These are phyloP conservation scores for Apiosordaria backusii DNA, from an alignment of 495 filamentous ascomycete species.

Conservation along the genomic window DNA sequence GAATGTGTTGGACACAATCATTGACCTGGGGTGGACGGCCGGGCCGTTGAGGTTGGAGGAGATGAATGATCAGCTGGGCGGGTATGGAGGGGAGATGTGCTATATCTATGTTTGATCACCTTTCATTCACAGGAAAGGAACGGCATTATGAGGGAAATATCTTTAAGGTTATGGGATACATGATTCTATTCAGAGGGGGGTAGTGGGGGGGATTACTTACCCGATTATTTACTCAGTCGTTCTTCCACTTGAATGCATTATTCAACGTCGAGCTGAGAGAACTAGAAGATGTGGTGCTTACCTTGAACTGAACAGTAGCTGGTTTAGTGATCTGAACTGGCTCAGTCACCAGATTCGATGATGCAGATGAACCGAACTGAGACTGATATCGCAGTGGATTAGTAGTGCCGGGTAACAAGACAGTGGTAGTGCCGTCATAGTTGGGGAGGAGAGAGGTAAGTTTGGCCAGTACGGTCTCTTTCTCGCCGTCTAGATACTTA, in stretches of 20 bases:
- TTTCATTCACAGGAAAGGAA: not conserved
- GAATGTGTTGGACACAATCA: constrained; percentile 15
- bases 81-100: constrained; percentile 31
- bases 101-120: constrained; percentile 32
- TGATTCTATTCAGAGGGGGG: not conserved
- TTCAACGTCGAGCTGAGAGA: not conserved
- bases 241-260: not conserved
- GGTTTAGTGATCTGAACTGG: too few species aligned
- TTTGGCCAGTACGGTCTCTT: not conserved
- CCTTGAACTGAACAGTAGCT: not conserved
- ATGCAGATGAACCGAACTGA: not conserved
- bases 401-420: not conserved
- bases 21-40: constrained; percentile 36
- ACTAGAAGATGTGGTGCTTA: not conserved
- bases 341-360: too few species aligned
- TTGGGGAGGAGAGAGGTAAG: not conserved
- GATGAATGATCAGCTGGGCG: constrained; percentile 26
- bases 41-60: constrained; percentile 27
- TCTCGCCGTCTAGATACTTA: not conserved
- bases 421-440: not conserved
- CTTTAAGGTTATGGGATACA: not conserved
- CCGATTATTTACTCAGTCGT: not conserved
- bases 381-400: not conserved
- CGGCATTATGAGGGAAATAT: too few species aligned
- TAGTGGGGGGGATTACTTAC: not conserved